phyloP scores from a whole-genome alignment of 257 asterid species.

The Asclepias syriaca region DNA sequence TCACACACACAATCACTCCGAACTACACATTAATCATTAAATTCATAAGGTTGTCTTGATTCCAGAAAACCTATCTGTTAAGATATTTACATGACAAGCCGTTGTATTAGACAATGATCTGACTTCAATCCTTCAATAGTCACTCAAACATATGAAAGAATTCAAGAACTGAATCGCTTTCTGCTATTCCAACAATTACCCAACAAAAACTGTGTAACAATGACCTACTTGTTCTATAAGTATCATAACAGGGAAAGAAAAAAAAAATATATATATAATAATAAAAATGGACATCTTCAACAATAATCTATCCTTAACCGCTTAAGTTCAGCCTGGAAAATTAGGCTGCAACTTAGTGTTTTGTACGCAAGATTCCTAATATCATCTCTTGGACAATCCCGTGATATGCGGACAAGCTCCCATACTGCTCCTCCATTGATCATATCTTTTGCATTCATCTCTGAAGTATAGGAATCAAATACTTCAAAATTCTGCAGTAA shows the following conservation, averaged over 20 bases:
- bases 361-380: constrained; percentile 59
- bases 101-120: background rate
- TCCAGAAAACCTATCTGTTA: background rate
- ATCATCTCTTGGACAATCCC: constrained; percentile 70
- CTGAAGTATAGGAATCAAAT: constrained; percentile 34
- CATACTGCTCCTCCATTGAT: constrained; percentile 60
- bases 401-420: constrained; percentile 75
- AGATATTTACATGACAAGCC: constrained; percentile 6
- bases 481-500: constrained; percentile 10
- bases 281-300: constrained; percentile 19
- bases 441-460: constrained; percentile 69
- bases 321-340: constrained; percentile 57
- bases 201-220: background rate
- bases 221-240: constrained; percentile 16
- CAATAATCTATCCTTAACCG: constrained; percentile 48
- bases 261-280: no score
- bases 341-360: constrained; percentile 47
- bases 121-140: background rate
- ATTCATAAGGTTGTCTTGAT: background rate
- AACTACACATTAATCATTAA: constrained; percentile 2
- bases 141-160: background rate
- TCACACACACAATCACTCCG: background rate
- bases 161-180: background rate
- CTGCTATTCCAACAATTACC: background rate
- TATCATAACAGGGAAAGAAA: background rate